Evolutionary conservation across 1,139 yeast species (phyloP).

Genomic region (Kodamaea suecica): DNA sequence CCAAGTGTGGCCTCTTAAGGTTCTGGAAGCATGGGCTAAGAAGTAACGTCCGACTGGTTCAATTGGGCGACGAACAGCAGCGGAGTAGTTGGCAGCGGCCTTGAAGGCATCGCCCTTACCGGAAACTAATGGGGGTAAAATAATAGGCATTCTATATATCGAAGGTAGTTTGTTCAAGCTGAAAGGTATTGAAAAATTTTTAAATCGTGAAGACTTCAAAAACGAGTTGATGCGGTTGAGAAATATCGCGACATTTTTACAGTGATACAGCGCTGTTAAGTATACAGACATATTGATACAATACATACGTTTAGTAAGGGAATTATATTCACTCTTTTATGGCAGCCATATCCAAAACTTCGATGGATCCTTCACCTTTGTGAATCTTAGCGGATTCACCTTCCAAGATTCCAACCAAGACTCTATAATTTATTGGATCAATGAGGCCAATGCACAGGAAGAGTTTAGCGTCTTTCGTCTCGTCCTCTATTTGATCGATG

Average conservation of each 20-base stretch:
- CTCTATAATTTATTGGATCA: constrained; percentile 85
- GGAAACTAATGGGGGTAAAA: constrained; percentile 38
- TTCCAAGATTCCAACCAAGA: constrained; percentile 58
- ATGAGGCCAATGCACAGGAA: constrained; percentile 72
- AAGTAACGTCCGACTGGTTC: constrained; percentile 97
- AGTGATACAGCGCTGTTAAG: too few relatives aligned
- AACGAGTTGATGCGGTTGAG: too few relatives aligned
- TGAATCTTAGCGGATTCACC: constrained; percentile 49
- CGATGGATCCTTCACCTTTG: constrained; percentile 63
- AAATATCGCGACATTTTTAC: too few relatives aligned
- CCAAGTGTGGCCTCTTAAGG: constrained; percentile 97
- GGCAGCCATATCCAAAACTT: constrained; percentile 89
- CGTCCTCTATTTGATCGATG: constrained; percentile 54
- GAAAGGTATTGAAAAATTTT: constrained; percentile 23
- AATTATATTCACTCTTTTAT: constrained; percentile 60
- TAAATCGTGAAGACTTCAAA: not conserved
- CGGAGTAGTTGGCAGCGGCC: constrained; percentile 51
- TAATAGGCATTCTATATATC: constrained; percentile 28
- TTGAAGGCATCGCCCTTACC: constrained; percentile 51
- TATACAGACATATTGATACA: too few relatives aligned
- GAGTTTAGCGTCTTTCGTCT: constrained; percentile 42
- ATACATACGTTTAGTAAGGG: too few relatives aligned
- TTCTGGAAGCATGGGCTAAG: constrained; percentile 95
- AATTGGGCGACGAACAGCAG: constrained; percentile 78
- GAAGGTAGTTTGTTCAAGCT: too few relatives aligned